Base-by-base conservation (phyloP, 768 basidiomycete species). In the Trametes cinnabarina region DNA sequence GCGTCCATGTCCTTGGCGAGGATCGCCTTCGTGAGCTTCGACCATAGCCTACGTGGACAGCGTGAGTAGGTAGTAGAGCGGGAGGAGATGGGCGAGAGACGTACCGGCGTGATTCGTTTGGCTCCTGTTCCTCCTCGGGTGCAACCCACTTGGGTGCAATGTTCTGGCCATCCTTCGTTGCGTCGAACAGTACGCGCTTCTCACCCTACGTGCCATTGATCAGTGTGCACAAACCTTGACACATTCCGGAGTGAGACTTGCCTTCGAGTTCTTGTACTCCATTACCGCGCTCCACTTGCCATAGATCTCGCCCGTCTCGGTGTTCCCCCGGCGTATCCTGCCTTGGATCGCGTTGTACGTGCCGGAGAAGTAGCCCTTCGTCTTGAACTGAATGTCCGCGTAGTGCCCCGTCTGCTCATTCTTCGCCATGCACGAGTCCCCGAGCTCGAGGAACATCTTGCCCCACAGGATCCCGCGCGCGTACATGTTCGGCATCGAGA, bases 401-500 rank as follows among this genome's bases (percentile, higher is more conserved):
- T 71, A 74, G 61, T 92, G 71, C 19, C 84, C 85, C 42, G 84
- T 83, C 66, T 84, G 85, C 66, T 90, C 87, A 75, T 94, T 94
- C 76, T 84, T 86, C 56, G 93, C 92, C 8, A 77, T 81, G 65
- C 92, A 94, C 32, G 84, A 82, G 72, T 98, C 97, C 4, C 96
- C 95, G 20, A 99, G 79, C 75, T 99, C 97, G 51, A 96, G 78
- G 25, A 98, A 88, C 94, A 99, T 96, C 80, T 91, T 92, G 10
- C 90, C 90, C 72, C 90, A 93, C 41, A 92, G 74, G 63, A 92
- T 91, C 8, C 92, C 92, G 35, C 91, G 81, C 46, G 89, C 91
- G 69, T 92, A 96, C 89, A 98, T 97, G 77, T 98, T 98, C 28
- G 97, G 97, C 95, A 99, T 97, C 57, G 91, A 87, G 64, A 94